Base-by-base conservation (phyloP, 2,329 filamentous ascomycete genomes). In the Fusarium sp. region DNA sequence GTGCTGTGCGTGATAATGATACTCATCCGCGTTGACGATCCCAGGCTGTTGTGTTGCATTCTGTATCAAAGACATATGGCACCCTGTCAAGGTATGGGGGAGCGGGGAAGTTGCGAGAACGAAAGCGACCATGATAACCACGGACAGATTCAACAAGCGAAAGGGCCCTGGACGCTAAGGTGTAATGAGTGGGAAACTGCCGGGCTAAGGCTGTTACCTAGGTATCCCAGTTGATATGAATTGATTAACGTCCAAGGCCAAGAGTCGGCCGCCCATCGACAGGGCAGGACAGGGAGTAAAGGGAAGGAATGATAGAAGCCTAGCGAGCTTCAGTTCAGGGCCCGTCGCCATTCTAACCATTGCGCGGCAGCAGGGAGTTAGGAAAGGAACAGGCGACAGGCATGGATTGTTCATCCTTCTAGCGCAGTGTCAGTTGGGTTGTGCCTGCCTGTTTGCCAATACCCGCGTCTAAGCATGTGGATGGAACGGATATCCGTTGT, bases 1-100 rank as follows among this genome's bases (percentile, higher is more conserved):
- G 58, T 70, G 67, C 42, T 70, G 67, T 70, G 67, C 42, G 58
- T 67, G 58, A 64, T 43, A 64, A 52, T 57, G 58, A 67, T 64
- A 54, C 58, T 51, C 58, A 54, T 58, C 50, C 67, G 49, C 48
- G 49, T 43, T 54, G 49, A 49, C 49, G 44, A 49, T 54, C 67
- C 48, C 39, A 49, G 39, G 55, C 44, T 39, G 53, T 53, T 45
- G 55, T 50, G 67, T 70, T 67, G 23, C 62, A 69, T 70, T 37
- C 43, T 34, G 28, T 26, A 50, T 67, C 49, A 58, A 39, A 39
- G 45, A 45, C 45, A 58, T 37, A 48, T 42, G 28, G 21, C 26
- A 52, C 49, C 65, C 43, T 44, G 61, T 56, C 45, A 46, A 31
- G 30, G 14, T 31, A 63, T 63, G 69, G 43, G 37, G 18, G 31